Base-by-base conservation (phyloP, 306 rosid genomes). In the Pyrus bretschneideri region DNA sequence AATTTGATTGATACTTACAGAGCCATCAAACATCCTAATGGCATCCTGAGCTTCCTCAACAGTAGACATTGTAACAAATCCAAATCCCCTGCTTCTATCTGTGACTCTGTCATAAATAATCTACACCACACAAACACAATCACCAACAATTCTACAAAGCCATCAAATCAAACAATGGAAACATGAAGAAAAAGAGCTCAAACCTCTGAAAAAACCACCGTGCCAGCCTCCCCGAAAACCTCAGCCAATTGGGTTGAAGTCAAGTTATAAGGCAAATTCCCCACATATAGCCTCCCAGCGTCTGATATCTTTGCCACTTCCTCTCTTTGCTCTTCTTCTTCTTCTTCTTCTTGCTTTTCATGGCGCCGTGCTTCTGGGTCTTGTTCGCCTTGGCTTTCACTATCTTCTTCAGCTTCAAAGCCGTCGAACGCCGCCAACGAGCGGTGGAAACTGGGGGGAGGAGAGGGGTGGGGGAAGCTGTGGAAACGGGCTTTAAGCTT, bases 21-120 rank as follows among this genome's bases (percentile, higher is more conserved):
- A 88, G 78, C 97, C 97, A 83, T 92, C 89, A 76, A 92, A 90
- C 97, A 85, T 85, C 75, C 83, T 88, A 87, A 95, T 92, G 66
- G 97, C 99, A 62, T 87, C 92, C 78, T 89, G 75, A 73, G 97
- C 97, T 67, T 95, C 97, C 69, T 92, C 97, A 60, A 80, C 78
- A 52, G 81, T 90, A 11, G 71, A 84, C 99, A 95, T 92, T 27
- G 97, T 88, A 42, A 91, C 97, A 89, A 95, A 95, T 12, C 87
- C 99, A 85, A 95, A 95, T 76, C 99, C 99, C 71, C 99, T 89
- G 86, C 97, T 92, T 69, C 97, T 85, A 70, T 89, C 90, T 1
- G 99, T 92, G 69, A 95, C 88, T 74, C 93, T 93, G 74, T 90
- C 93, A 35, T 95, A 92, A n/a, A 95, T 89, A 9, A 95, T 78